Percentiles rank a stretch among this genome's conserved stretches.
Conservation (phyloP, 1,139 yeast species). For the Taphrina sp. region DNA sequence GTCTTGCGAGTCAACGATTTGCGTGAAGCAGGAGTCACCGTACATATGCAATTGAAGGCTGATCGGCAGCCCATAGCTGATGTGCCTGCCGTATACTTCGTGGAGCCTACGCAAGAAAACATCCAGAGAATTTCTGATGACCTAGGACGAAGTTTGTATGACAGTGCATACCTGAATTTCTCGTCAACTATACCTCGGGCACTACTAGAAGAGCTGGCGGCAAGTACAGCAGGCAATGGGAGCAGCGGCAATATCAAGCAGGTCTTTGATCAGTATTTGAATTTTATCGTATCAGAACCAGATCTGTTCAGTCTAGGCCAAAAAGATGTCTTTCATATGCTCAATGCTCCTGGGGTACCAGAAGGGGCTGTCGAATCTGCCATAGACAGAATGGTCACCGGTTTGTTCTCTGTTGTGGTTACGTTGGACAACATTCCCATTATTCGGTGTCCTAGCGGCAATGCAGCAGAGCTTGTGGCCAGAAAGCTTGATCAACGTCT, state of each 20-base stretch:
- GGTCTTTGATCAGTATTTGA: constrained; percentile 88
- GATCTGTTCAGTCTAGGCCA: constrained; percentile 78
- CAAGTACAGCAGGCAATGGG: constrained; percentile 58
- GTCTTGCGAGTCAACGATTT: constrained; percentile 88
- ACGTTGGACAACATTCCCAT: constrained; percentile 74
- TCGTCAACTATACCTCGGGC: constrained; percentile 75
- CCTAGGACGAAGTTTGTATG: constrained; percentile 69
- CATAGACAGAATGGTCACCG: constrained; percentile 71
- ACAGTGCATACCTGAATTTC: constrained; percentile 77
- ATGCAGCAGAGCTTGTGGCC: constrained; percentile 94
- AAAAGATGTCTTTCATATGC: constrained; percentile 60
- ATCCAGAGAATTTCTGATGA: constrained; percentile 68
- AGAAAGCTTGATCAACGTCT: constrained; percentile 76
- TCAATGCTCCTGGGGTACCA: constrained; percentile 67
- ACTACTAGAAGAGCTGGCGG: constrained; percentile 83
- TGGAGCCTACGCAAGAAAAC: constrained; percentile 81
- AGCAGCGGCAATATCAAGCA: constrained; percentile 71
- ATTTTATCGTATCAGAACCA: constrained; percentile 89
- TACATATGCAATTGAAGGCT: constrained; percentile 59
- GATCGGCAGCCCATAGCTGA: constrained; percentile 80
- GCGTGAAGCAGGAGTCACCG: constrained; percentile 71
- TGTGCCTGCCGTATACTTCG: constrained; percentile 89
- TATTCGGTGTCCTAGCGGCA: constrained; percentile 85
- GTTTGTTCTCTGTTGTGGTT: constrained; percentile 73
- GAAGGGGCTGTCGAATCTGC: constrained; percentile 71